Conservation (phyloP, 331 rosid species). For the Quercus tomentella region DNA sequence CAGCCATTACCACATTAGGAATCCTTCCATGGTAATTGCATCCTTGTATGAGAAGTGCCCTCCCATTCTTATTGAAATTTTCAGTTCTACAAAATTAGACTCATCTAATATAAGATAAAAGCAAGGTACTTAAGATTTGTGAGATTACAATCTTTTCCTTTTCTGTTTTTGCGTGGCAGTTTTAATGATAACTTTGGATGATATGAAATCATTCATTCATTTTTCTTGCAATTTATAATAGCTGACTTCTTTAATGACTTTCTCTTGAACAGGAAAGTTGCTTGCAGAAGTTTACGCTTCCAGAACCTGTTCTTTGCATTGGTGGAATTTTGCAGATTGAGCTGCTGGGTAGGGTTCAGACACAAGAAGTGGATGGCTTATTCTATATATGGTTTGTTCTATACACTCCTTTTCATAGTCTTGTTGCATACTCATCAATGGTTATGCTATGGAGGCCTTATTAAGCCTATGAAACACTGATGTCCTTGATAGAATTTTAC, state of each 20-base stretch:
- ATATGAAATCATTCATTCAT: background rate
- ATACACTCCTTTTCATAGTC: background rate
- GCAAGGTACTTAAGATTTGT: background rate
- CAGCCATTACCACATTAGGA: background rate
- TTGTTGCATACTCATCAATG: background rate
- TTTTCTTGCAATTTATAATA: background rate
- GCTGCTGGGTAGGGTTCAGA: slow-evolving; percentile 88
- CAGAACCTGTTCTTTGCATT: slow-evolving; percentile 86
- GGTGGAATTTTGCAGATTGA: slow-evolving; percentile 92
- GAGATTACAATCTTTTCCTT: background rate
- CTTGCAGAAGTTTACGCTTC: slow-evolving; percentile 75
- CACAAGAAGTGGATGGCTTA: slow-evolving; percentile 76
- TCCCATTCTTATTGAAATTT: background rate
- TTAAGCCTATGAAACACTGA: background rate
- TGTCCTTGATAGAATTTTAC: background rate
- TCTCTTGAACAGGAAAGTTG: slow-evolving; percentile 45
- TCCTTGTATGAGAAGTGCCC: background rate
- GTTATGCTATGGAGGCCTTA: background rate
- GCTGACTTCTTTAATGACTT: slow-evolving; percentile 11
- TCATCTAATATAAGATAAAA: background rate
- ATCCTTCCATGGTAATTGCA: background rate
- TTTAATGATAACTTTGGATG: background rate
- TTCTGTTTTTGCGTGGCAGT: background rate
- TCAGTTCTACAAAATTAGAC: background rate
- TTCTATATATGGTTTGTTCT: slow-evolving; percentile 76